Conservation (phyloP, 2,329 filamentous ascomycete species). For the Pestalotiopsis fici region DNA sequence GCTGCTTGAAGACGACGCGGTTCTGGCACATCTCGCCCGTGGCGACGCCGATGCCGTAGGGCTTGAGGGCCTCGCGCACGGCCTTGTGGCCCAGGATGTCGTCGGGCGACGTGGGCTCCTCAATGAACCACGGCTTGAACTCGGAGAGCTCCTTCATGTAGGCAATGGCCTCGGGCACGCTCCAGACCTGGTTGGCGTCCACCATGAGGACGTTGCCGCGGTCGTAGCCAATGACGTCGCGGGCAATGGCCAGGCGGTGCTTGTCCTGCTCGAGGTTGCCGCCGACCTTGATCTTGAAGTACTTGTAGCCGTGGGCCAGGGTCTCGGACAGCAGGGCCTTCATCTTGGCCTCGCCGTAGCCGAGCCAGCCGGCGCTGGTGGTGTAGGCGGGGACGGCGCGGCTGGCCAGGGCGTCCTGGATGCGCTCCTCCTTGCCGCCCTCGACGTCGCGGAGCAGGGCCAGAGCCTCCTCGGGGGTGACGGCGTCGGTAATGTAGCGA, state of each 20-base stretch:
- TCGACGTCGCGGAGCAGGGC: slow-evolving; percentile 67
- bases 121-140: slow-evolving; percentile 92
- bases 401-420: slow-evolving; percentile 72
- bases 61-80: slow-evolving; percentile 76
- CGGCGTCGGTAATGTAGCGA: slow-evolving; percentile 90
- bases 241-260: slow-evolving; percentile 69
- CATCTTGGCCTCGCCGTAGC: slow-evolving; percentile 88
- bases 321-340: slow-evolving; percentile 73
- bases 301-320: slow-evolving; percentile 72
- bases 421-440: slow-evolving; percentile 67
- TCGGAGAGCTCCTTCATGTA: slow-evolving; percentile 83
- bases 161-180: slow-evolving; percentile 82
- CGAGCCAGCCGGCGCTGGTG: slow-evolving; percentile 89
- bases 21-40: slow-evolving; percentile 97
- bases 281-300: slow-evolving; percentile 94
- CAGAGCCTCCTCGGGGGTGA: slow-evolving; percentile 83
- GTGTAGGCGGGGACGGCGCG: slow-evolving; percentile 88
- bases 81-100: slow-evolving; percentile 88
- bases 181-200: slow-evolving; percentile 92
- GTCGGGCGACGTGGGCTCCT: slow-evolving; percentile 89
- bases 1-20: slow-evolving; percentile 90
- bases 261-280: slow-evolving; percentile 71
- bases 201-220: slow-evolving; percentile 86
- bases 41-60: slow-evolving; percentile 78
- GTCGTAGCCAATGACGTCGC: slow-evolving; percentile 81